Percentiles rank a stretch among this genome's conserved stretches.
phyloP scores from a whole-genome alignment of 345 rosid species.

The Euclidium syriacum region DNA sequence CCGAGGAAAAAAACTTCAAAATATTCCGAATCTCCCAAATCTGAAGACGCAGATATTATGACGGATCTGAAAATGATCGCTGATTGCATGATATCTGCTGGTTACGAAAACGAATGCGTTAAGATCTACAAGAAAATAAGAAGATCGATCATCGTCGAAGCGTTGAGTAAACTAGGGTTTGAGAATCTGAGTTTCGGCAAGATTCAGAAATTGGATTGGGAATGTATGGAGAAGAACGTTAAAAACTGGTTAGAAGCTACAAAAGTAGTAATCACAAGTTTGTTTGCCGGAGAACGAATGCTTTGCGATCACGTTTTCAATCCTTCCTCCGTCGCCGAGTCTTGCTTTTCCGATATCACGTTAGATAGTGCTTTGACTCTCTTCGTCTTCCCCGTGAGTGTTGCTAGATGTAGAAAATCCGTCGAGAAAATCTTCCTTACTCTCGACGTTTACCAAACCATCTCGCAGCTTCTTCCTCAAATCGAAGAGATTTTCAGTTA shows the following conservation, averaged over 20 bases:
- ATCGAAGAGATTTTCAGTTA: slow-evolving; percentile 54
- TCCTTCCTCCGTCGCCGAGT: slow-evolving; percentile 48
- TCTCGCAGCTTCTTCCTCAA: slow-evolving; percentile 42
- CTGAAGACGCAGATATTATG: slow-evolving; percentile 40
- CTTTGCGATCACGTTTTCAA: slow-evolving; percentile 68
- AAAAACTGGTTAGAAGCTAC: slow-evolving; percentile 54
- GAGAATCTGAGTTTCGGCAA: slow-evolving; percentile 41
- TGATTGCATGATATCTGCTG: slow-evolving; percentile 80
- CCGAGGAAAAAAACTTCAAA: not conserved
- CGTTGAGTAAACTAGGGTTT: slow-evolving; percentile 49
- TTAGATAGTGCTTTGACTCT: slow-evolving; percentile 59
- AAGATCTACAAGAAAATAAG: slow-evolving; percentile 50
- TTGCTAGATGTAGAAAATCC: slow-evolving; percentile 39
- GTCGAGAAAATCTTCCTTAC: slow-evolving; percentile 58
- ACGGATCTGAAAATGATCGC: slow-evolving; percentile 65
- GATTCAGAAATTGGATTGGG: slow-evolving; percentile 72
- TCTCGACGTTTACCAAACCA: slow-evolving; percentile 54
- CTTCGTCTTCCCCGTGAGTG: slow-evolving; percentile 60
- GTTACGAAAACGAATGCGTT: slow-evolving; percentile 66
- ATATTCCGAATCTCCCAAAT: slow-evolving; percentile 14
- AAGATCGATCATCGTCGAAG: slow-evolving; percentile 66
- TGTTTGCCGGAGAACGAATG: slow-evolving; percentile 60
- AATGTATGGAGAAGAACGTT: slow-evolving; percentile 52
- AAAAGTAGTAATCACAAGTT: slow-evolving; percentile 36
- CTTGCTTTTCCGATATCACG: slow-evolving; percentile 67